Base-by-base conservation (phyloP, 345 rosid genomes). In the Draba incana region DNA sequence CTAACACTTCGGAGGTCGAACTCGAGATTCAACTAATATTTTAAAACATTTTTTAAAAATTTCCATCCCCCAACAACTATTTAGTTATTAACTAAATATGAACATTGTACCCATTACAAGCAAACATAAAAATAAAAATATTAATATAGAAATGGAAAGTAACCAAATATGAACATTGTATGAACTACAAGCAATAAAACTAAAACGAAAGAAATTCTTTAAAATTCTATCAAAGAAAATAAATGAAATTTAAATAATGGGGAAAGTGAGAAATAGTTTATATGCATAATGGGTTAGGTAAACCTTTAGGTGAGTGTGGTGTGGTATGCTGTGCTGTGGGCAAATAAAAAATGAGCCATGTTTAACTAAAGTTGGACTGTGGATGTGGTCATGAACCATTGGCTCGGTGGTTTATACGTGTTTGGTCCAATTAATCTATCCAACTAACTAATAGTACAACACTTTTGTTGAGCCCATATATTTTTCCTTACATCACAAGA, bases 281-380 rank as follows among this genome's bases (percentile, higher is more conserved):
- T 20, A 33, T 50, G 37, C 68, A 5, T 63, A 46, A 54, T 46
- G 69, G 57, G 64, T 63, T 71, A 46, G 76, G 76, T 47, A 56
- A 20, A 55, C 57, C 57, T 46, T 54, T 62, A 71, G 49, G 49
- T 71, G 62, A 13, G 61, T 37, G 44, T 16, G 41, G 41, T 50
- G 51, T 8, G 66, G 45, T 67, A 57, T 57, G 41, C 57, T 67
- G 65, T 57, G 41, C 57, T 47, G 41, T 33, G 57, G 15, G 13
- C n/a, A 20, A 44, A 53, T 58, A 14, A 35, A 62, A 33, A 23
- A 35, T n/a, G 41, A 62, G 56, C 56, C 13, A 68, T 38, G 43
- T 43, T 20, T 28, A 64, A 24, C 70, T 35, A 56, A 38, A 37
- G 64, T 54, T 62, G 37, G 63, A 63, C 62, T 30, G 54, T 70